A percentile compares a stretch with the other conserved stretches of the same genome.
Evolutionary conservation across 805 yeast species (phyloP).

Genomic region (Saturnispora kantuleensis): DNA sequence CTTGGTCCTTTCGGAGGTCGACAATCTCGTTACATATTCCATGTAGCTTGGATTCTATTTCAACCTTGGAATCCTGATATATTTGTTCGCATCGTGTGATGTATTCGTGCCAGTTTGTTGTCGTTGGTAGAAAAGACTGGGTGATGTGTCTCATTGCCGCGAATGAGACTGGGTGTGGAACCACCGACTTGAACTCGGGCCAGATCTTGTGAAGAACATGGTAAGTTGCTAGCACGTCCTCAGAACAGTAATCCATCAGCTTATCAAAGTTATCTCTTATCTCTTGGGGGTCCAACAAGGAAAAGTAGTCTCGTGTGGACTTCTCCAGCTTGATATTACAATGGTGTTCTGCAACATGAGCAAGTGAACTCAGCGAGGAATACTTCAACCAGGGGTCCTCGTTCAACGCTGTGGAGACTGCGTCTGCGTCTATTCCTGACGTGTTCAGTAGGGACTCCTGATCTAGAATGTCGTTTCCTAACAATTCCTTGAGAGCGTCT

Average conservation of each 20-base stretch:
- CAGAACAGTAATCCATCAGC: conserved; percentile 73
- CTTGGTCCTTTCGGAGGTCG: conserved; percentile 23
- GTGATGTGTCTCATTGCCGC: conserved; percentile 74
- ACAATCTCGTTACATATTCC: conserved; percentile 54
- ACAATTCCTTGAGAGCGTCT: conserved; percentile 20
- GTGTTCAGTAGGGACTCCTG: conserved; percentile 18
- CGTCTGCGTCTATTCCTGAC: conserved; percentile 16
- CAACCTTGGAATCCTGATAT: conserved; percentile 47
- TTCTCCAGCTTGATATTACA: conserved; percentile 64
- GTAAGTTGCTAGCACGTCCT: conserved; percentile 71
- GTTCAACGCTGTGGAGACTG: conserved; percentile 14
- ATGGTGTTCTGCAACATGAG: conserved; percentile 71
- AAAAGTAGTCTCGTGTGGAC: conserved; percentile 53
- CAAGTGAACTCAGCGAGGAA: conserved; percentile 71
- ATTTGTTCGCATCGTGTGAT: conserved; percentile 56
- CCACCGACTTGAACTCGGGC: conserved; percentile 54
- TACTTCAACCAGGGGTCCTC: conserved; percentile 81
- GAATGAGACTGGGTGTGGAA: conserved; percentile 93
- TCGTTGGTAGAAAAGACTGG: conserved; percentile 69
- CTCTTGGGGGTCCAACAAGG: conserved; percentile 40
- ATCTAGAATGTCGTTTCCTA: conserved; percentile 24
- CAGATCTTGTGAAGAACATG: conserved; percentile 56
- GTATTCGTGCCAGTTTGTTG: conserved; percentile 62
- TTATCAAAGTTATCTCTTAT: conserved; percentile 47
- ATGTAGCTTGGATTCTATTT: conserved; percentile 49